These are phyloP conservation scores for Erodium moschatum DNA, from an alignment of 441 rosid species.

Conservation along the genomic window DNA sequence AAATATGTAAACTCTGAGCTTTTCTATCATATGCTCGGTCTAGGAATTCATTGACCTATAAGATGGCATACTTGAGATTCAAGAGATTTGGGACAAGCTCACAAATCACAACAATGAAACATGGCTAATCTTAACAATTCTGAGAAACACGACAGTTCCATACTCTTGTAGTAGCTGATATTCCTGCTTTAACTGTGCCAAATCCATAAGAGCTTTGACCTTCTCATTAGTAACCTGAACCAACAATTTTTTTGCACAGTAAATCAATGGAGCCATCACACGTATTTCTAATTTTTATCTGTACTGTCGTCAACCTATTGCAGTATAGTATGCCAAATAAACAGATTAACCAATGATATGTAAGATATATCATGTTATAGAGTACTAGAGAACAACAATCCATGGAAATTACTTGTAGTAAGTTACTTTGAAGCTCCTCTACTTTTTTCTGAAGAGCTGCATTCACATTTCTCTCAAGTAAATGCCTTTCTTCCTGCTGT, in stretches of 20 bases:
- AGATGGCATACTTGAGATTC: background rate
- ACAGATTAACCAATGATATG: no score
- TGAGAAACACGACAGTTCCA: conserved; percentile 20
- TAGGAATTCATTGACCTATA: background rate
- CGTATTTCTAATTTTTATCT: background rate
- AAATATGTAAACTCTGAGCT: no score
- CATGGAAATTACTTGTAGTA: conserved; percentile 52
- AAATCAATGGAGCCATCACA: conserved; percentile 12
- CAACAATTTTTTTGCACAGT: conserved; percentile 10
- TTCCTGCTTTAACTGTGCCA: conserved; percentile 69
- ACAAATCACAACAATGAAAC: background rate
- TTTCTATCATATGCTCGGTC: background rate
- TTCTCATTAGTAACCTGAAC: conserved; percentile 87
- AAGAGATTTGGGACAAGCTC: background rate
- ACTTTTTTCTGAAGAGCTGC: conserved; percentile 72
- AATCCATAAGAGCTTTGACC: conserved; percentile 84
- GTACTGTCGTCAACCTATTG: background rate
- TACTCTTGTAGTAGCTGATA: conserved; percentile 66
- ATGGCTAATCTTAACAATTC: background rate
- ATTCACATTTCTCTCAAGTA: conserved; percentile 74
- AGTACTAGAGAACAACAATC: background rate
- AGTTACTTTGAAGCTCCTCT: conserved; percentile 84
- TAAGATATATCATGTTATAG: background rate
- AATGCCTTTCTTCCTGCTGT: conserved; percentile 92
- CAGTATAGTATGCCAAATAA: no score